Conservation (phyloP, 2,329 filamentous ascomycete genomes). For the Colletotrichum camelliae region DNA sequence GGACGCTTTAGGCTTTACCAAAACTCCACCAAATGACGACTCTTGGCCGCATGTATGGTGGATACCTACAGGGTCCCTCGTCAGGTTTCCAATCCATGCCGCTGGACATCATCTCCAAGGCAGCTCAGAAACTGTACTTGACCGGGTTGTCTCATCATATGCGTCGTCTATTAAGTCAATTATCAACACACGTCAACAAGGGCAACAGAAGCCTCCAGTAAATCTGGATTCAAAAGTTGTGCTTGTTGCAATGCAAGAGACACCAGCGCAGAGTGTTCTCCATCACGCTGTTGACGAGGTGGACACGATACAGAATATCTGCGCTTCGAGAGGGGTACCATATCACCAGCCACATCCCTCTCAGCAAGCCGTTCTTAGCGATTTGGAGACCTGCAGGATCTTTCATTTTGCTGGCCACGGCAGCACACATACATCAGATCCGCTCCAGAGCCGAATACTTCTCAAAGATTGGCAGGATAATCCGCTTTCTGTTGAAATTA, state of each 20-base stretch:
- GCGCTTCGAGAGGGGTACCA: background rate
- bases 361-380: conserved; percentile 26
- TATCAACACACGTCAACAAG: conserved; percentile 24
- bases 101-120: conserved; percentile 32
- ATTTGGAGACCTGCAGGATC: conserved; percentile 32
- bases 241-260: conserved; percentile 33
- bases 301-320: conserved; percentile 11
- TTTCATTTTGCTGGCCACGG: conserved; percentile 53
- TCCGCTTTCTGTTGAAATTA: conserved; percentile 18
- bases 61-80: conserved; percentile 35
- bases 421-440: conserved; percentile 9
- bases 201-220: background rate
- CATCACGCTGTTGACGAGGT: conserved; percentile 26
- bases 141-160: conserved; percentile 44
- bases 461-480: background rate
- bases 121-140: conserved; percentile 30
- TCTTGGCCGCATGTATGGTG: conserved; percentile 37
- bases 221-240: conserved; percentile 5
- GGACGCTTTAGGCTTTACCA: conserved; percentile 27
- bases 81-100: conserved; percentile 36
- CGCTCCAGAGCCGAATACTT: conserved; percentile 15
- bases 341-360: conserved; percentile 5
- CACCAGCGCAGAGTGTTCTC: conserved; percentile 3
- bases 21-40: background rate
- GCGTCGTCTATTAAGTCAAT: conserved; percentile 37